Base-by-base conservation (phyloP, 1,139 yeast species). In the Magnusiomyces sp. region DNA sequence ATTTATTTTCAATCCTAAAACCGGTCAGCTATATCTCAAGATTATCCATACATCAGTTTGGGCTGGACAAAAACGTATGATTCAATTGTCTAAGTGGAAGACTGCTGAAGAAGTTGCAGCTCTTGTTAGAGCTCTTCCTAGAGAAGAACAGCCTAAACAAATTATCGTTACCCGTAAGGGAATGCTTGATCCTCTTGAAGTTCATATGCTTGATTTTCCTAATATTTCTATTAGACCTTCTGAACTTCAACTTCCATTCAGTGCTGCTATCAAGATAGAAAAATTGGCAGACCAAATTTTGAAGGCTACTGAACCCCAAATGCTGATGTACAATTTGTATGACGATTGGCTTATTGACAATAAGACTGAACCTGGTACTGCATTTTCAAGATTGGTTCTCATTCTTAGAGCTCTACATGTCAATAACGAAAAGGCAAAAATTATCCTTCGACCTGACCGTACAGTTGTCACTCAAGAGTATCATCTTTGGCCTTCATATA, bases 61-160 rank as follows among this genome's bases (percentile, higher is more conserved):
- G 95, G 83, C 96, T 1, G 99, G 99, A 14, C 97, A 94, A 65
- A 90, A 89, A 62, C 83, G 97, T 60, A 73, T 92, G 57, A 87
- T 95, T 31, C 97, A 92, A 64, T 71, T 94, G 55, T 94, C 97
- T 0, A 92, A 92, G 64, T 94, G 98, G 98, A 92, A 92, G 65
- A 83, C 97, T 1, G 98, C 98, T 0, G 99, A 94, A 67, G 98
- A 92, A 68, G 95, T 89, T 27, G 92, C 96, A 10, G 95, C 96
- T 0, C 71, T 92, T 56, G 77, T 92, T 27, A 75, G 97, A 46
- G 87, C 97, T 0, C 69, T 92, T 52, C 97, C 97, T 0, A 76
- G 80, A 50, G 97, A 92, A 63, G 97, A 92, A 65, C 97, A 90
- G 62, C 98, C 98, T 1, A 84, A 84, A 60, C 96, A 90, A 65